These are phyloP conservation scores for Plantago major DNA, from an alignment of 257 asterid genomes.

Conservation along the genomic window DNA sequence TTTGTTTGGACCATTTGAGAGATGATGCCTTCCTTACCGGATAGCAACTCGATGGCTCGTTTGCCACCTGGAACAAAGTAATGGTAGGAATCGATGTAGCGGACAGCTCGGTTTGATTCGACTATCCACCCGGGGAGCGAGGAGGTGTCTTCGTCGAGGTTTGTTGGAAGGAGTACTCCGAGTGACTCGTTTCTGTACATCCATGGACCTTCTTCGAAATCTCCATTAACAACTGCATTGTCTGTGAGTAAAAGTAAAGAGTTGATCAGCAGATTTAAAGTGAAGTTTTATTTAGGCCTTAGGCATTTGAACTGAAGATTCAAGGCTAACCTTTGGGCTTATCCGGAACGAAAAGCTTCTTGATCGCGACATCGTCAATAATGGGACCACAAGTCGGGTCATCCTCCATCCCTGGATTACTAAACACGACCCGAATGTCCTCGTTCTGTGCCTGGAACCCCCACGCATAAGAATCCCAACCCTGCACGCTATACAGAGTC, in stretches of 20 bases:
- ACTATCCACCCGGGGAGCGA: conserved; percentile 96
- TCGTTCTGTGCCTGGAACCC: conserved; percentile 70
- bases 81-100: conserved; percentile 76
- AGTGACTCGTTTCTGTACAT: conserved; percentile 83
- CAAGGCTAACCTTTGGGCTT: conserved; percentile 55
- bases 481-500: conserved; percentile 82
- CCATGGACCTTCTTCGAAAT: conserved; percentile 96
- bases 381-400: conserved; percentile 98
- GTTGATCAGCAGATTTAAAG: conserved; percentile 6
- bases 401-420: conserved; percentile 96
- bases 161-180: conserved; percentile 88
- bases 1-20: conserved; percentile 91
- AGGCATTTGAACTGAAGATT: background rate
- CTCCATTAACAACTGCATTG: conserved; percentile 80
- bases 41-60: conserved; percentile 75
- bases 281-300: background rate
- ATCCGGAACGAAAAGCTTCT: conserved; percentile 76
- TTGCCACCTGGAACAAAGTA: conserved; percentile 76
- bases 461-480: conserved; percentile 95
- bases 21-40: conserved; percentile 90
- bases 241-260: conserved; percentile 28
- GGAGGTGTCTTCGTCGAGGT: conserved; percentile 77
- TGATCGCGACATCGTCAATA: conserved; percentile 78
- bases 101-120: conserved; percentile 90
- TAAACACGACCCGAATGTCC: conserved; percentile 47